phyloP scores from a whole-genome alignment of 148 eudicot species.

The Cornus kousa region DNA sequence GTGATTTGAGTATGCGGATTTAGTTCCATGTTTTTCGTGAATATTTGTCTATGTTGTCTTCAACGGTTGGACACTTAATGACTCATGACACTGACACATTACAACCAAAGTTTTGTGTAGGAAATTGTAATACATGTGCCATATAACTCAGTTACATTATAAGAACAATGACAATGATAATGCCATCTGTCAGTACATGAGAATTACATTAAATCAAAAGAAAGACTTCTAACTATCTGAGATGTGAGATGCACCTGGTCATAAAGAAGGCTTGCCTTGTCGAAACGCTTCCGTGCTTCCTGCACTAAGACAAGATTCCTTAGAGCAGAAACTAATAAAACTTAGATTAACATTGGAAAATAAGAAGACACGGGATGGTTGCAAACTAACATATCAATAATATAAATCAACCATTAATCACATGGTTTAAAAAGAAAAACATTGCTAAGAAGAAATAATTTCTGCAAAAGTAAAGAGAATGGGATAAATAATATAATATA shows the following conservation, averaged over 20 bases:
- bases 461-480: neutral
- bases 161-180: neutral
- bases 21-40: no score
- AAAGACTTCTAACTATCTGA: neutral
- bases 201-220: constrained; percentile 3
- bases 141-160: neutral
- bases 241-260: constrained; percentile 37
- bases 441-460: neutral
- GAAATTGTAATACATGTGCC: no score
- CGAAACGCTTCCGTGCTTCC: constrained; percentile 95
- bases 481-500: no score
- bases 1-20: no score
- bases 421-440: neutral
- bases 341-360: neutral
- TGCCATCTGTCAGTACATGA: neutral
- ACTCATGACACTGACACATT: no score
- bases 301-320: no score
- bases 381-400: neutral
- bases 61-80: no score
- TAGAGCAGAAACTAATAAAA: no score
- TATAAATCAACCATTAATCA: neutral
- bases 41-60: no score
- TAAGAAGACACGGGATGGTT: neutral
- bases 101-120: no score
- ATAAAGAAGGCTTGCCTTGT: constrained; percentile 87